A percentile compares a stretch with the other conserved stretches of the same genome.
phyloP scores from a whole-genome alignment of 495 filamentous ascomycete genomes.

The Penicillium herquei region DNA sequence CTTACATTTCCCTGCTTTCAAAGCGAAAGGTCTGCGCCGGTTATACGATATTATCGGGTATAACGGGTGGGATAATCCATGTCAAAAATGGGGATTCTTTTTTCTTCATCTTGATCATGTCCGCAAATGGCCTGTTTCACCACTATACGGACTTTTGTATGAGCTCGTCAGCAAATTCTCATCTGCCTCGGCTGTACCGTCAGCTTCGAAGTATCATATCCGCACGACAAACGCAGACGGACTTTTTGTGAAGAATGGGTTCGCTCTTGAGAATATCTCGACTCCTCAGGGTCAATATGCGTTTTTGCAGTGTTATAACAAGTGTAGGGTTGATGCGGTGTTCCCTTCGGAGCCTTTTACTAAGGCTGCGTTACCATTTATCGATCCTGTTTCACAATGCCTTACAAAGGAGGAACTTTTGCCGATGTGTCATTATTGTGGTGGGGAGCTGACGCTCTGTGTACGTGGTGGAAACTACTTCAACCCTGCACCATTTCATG shows the following conservation, averaged over 20 bases:
- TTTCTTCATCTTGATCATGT: conserved; percentile 25
- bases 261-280: conserved; percentile 11
- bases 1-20: conserved; percentile 22
- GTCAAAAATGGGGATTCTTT: conserved; percentile 29
- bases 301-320: conserved; percentile 21
- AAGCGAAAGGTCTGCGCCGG: conserved; percentile 11
- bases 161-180: conserved; percentile 3
- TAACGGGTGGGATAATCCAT: conserved; percentile 14
- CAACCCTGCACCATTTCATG: conserved; percentile 15
- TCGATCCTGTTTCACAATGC: conserved; percentile 18
- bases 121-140: conserved; percentile 17
- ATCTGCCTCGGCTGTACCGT: not conserved
- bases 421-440: conserved; percentile 19
- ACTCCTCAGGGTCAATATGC: conserved; percentile 26
- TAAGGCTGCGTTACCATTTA: conserved; percentile 16
- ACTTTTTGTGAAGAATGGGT: conserved; percentile 21
- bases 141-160: conserved; percentile 9
- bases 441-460: conserved; percentile 20
- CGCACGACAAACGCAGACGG: conserved; percentile 29
- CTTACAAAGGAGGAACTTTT: conserved; percentile 17
- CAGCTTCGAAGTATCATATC: conserved; percentile 7
- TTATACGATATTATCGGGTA: conserved; percentile 28
- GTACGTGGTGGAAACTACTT: conserved; percentile 25
- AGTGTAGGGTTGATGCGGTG: conserved; percentile 22
- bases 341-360: conserved; percentile 17